phyloP scores from a whole-genome alignment of 208 protist species.

The Polymyxa betae region DNA sequence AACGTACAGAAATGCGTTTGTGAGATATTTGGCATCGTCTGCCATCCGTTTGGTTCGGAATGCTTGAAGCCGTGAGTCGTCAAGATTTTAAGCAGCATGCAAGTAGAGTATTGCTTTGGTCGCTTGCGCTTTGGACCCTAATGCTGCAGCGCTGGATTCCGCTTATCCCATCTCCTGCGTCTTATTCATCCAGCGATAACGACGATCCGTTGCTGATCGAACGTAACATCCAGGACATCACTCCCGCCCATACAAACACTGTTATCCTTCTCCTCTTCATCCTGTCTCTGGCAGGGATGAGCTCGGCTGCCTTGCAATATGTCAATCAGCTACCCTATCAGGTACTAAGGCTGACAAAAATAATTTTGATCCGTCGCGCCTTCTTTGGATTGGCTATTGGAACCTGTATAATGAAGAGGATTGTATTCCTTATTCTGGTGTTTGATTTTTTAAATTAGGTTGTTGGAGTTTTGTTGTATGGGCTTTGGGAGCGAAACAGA shows the following conservation, averaged over 20 bases:
- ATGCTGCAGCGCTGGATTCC: background rate
- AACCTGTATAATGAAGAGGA: background rate
- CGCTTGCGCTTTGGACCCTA: background rate
- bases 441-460: too few species aligned
- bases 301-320: background rate
- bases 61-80: too few species aligned
- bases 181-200: background rate
- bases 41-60: too few species aligned
- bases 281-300: background rate
- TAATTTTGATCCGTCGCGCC: background rate
- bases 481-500: too few species aligned
- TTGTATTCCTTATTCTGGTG: too few species aligned
- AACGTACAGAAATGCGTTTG: too few species aligned
- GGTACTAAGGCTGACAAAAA: too few species aligned
- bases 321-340: background rate
- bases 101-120: background rate
- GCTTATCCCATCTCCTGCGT: background rate
- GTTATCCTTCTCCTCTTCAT: background rate
- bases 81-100: too few species aligned
- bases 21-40: too few species aligned
- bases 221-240: background rate
- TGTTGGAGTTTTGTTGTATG: too few species aligned
- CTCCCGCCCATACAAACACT: background rate
- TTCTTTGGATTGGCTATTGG: background rate
- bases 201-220: background rate